A percentile compares a stretch with the other conserved stretches of the same genome.
phyloP scores from a whole-genome alignment of 2,329 filamentous ascomycete genomes.

The Biscogniauxia marginata region DNA sequence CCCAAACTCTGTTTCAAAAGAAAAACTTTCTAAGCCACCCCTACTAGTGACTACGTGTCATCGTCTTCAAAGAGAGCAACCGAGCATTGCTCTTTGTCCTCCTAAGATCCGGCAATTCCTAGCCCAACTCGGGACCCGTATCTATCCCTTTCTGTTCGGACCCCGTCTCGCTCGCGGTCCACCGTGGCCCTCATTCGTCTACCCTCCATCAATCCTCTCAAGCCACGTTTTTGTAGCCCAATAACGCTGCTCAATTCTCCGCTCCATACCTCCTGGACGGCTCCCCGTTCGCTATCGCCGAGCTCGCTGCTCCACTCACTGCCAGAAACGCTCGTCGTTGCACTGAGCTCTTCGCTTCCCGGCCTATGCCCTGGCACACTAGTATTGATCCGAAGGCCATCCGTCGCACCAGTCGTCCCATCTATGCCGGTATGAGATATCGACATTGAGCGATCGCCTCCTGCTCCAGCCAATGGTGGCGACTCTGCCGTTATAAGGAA shows the following conservation, averaged over 20 bases:
- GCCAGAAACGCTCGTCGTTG: slow-evolving; percentile 50
- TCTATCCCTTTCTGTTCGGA: slow-evolving; percentile 24
- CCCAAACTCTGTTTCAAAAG: background rate
- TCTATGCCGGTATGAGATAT: slow-evolving; percentile 27
- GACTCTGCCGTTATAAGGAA: slow-evolving; percentile 52
- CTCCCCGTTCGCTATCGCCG: slow-evolving; percentile 39
- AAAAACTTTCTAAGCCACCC: background rate
- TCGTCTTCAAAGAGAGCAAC: slow-evolving; percentile 7
- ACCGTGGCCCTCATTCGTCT: slow-evolving; percentile 61
- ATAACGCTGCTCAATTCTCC: slow-evolving; percentile 86
- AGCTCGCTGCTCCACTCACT: slow-evolving; percentile 44
- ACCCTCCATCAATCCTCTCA: slow-evolving; percentile 93
- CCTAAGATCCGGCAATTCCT: slow-evolving; percentile 50
- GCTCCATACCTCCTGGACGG: slow-evolving; percentile 69
- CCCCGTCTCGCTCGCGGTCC: slow-evolving; percentile 31
- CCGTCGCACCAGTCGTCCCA: slow-evolving; percentile 29
- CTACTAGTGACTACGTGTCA: background rate
- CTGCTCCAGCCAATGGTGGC: slow-evolving; percentile 22
- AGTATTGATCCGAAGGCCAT: slow-evolving; percentile 50
- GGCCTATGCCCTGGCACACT: slow-evolving; percentile 49
- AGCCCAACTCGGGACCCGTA: slow-evolving; percentile 45
- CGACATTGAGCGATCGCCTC: slow-evolving; percentile 29
- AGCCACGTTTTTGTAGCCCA: slow-evolving; percentile 87
- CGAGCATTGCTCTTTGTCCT: slow-evolving; percentile 13
- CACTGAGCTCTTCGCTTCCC: slow-evolving; percentile 50